Conservation (phyloP, 2,329 filamentous ascomycete species). For the Calonectria pteridis region DNA sequence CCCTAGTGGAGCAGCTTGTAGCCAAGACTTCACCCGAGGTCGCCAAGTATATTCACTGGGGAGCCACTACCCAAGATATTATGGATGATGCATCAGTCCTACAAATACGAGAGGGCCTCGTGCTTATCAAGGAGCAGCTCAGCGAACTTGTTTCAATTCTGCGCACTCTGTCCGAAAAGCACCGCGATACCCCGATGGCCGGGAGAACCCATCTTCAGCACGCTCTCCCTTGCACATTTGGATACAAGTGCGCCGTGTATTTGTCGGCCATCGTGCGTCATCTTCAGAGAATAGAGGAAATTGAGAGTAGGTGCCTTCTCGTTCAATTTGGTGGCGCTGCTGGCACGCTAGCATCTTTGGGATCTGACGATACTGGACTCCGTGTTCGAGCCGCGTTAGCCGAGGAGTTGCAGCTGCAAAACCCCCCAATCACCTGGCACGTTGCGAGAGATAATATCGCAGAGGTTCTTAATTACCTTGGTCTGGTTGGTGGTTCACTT, state of each 20-base stretch:
- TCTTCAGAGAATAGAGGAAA: constrained; percentile 58
- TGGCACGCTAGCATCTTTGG: constrained; percentile 66
- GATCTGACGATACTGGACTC: constrained; percentile 59
- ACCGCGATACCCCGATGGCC: constrained; percentile 68
- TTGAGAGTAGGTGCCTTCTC: constrained; percentile 59
- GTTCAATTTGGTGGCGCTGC: constrained; percentile 70
- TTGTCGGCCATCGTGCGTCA: constrained; percentile 63
- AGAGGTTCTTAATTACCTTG: constrained; percentile 66
- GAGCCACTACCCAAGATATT: constrained; percentile 16
- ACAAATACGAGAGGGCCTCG: constrained; percentile 64
- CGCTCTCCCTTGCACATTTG: constrained; percentile 68
- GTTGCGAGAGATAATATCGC: constrained; percentile 66
- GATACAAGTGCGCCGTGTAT: constrained; percentile 69
- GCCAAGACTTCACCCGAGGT: constrained; percentile 24
- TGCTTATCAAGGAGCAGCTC: constrained; percentile 60
- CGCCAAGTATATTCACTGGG: constrained; percentile 61
- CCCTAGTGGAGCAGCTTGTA: constrained; percentile 60
- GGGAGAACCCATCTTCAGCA: constrained; percentile 70
- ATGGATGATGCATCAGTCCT: constrained; percentile 66
- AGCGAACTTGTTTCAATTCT: constrained; percentile 57
- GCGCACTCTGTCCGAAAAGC: constrained; percentile 54
- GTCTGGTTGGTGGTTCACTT: constrained; percentile 64
- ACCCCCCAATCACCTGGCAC: constrained; percentile 69
- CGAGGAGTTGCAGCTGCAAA: constrained; percentile 57
- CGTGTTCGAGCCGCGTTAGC: constrained; percentile 63